Evolutionary conservation across 2,329 filamentous ascomycete genomes (phyloP).

Genomic region (Colletotrichum sp.): DNA sequence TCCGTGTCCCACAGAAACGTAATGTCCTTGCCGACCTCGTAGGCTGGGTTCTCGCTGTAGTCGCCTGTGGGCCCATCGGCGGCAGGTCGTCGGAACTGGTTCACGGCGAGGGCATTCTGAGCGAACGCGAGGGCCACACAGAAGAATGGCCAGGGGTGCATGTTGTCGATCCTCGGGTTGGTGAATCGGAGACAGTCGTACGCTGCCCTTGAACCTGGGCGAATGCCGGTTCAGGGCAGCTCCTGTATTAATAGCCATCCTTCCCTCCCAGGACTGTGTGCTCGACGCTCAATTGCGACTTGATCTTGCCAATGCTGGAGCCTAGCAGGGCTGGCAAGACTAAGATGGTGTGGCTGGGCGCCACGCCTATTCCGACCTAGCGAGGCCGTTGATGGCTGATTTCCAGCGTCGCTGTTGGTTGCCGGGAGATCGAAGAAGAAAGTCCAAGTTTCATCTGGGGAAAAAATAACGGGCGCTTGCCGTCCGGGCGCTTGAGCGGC

Average conservation of each 20-base stretch:
- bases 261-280: not conserved
- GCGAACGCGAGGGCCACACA: not conserved
- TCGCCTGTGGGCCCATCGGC: not conserved
- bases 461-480: not conserved
- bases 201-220: not conserved
- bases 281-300: not conserved
- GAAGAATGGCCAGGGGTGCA: not conserved
- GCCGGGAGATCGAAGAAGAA: not conserved
- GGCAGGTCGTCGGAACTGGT: not conserved
- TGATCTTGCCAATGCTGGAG: not conserved
- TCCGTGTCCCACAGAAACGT: not conserved
- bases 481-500: not conserved
- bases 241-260: not conserved
- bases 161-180: not conserved
- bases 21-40: not conserved
- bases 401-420: not conserved
- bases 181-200: not conserved
- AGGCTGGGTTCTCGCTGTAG: not conserved
- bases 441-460: not conserved
- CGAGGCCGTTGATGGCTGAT: not conserved
- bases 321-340: not conserved
- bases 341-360: not conserved
- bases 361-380: not conserved
- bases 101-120: not conserved
- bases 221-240: not conserved